Evolutionary conservation across 2,329 filamentous ascomycete genomes (phyloP).

Genomic region (Cordyceps militaris): DNA sequence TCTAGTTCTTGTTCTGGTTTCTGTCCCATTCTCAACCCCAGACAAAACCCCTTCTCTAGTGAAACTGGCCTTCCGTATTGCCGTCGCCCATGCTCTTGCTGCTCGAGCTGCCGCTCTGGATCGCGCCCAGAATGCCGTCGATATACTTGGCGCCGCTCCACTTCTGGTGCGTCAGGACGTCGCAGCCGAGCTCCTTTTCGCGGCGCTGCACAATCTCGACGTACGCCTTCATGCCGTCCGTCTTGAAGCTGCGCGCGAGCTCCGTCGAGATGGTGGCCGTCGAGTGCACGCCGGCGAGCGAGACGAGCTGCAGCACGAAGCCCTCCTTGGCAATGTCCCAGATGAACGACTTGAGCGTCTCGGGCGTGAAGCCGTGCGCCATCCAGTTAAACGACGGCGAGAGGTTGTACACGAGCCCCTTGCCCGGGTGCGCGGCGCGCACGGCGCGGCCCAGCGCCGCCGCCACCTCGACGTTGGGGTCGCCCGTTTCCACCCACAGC

Average conservation of each 20-base stretch:
- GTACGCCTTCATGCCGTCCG: slow-evolving; percentile 93
- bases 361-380: slow-evolving; percentile 81
- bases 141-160: slow-evolving; percentile 67
- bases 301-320: slow-evolving; percentile 63
- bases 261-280: slow-evolving; percentile 62
- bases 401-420: slow-evolving; percentile 94
- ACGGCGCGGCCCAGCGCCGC: slow-evolving; percentile 70
- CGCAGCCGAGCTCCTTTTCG: slow-evolving; percentile 85
- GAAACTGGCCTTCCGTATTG: slow-evolving; percentile 73
- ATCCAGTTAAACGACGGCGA: slow-evolving; percentile 99
- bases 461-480: slow-evolving; percentile 75
- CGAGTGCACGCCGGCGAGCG: slow-evolving; percentile 58
- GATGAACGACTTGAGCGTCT: slow-evolving; percentile 80
- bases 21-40: background rate
- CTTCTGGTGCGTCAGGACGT: slow-evolving; percentile 93
- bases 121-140: slow-evolving; percentile 81
- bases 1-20: background rate
- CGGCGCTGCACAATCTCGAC: slow-evolving; percentile 85
- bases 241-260: slow-evolving; percentile 74
- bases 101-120: slow-evolving; percentile 83
- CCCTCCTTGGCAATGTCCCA: slow-evolving; percentile 94
- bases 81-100: slow-evolving; percentile 93
- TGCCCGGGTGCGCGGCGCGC: slow-evolving; percentile 60
- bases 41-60: slow-evolving; percentile 18
- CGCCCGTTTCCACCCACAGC: slow-evolving; percentile 93